phyloP scores from a whole-genome alignment of 345 rosid genomes.

The Camelina hispida region DNA sequence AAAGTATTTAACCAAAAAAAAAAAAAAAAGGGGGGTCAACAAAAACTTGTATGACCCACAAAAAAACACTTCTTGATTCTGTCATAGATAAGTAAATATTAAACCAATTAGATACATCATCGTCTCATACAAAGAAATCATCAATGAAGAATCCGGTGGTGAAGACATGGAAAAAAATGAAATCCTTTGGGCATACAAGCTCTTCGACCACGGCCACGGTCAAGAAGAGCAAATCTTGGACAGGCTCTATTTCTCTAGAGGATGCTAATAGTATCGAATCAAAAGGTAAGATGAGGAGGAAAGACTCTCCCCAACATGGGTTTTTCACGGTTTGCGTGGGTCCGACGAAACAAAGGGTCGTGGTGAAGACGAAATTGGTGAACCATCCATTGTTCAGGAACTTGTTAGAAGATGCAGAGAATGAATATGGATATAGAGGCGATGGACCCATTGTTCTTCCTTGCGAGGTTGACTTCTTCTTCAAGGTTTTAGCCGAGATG shows the following conservation, averaged over 20 bases:
- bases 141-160: constrained; percentile 52
- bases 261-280: constrained; percentile 9
- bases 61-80: constrained; percentile 17
- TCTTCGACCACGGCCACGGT: constrained; percentile 20
- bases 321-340: constrained; percentile 84
- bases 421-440: constrained; percentile 60
- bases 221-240: constrained; percentile 64
- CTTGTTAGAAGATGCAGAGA: constrained; percentile 78
- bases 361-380: constrained; percentile 54
- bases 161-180: constrained; percentile 70
- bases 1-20: not conserved
- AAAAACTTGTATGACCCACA: constrained; percentile 16
- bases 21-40: constrained; percentile 6
- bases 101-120: constrained; percentile 1
- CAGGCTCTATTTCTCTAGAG: constrained; percentile 10
- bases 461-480: constrained; percentile 71
- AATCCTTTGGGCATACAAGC: constrained; percentile 44
- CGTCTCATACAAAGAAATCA: constrained; percentile 30
- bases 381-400: constrained; percentile 76
- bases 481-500: constrained; percentile 62
- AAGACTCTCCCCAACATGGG: constrained; percentile 51
- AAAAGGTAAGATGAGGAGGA: constrained; percentile 17
- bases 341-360: constrained; percentile 56
- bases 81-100: not conserved
- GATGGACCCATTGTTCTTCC: constrained; percentile 81